phyloP scores from a whole-genome alignment of 2,329 filamentous ascomycete species.

The Colletotrichum tamarilloi region DNA sequence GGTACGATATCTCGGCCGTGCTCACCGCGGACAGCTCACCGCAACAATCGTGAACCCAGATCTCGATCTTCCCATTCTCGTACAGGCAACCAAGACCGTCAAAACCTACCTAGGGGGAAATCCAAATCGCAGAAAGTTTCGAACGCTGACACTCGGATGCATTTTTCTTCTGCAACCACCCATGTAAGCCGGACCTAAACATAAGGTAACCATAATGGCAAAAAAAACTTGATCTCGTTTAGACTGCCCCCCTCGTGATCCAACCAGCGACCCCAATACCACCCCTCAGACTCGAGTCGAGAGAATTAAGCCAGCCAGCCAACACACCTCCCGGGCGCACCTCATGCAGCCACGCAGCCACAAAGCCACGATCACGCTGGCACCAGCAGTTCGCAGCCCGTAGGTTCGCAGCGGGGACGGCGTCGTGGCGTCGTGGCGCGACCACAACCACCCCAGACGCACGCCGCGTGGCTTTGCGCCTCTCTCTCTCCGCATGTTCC shows the following conservation, averaged over 20 bases:
- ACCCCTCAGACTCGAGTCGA: background rate
- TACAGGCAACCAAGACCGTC: background rate
- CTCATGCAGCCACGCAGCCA: constrained; percentile 7
- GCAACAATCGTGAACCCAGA: background rate
- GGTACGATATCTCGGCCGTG: background rate
- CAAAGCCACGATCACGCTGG: background rate
- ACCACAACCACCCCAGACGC: background rate
- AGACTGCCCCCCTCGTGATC: background rate
- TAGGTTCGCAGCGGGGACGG: background rate
- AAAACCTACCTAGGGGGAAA: background rate
- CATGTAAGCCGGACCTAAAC: background rate
- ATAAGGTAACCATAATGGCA: background rate
- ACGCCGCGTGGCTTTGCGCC: constrained; percentile 28
- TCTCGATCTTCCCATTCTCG: background rate
- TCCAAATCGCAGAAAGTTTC: background rate
- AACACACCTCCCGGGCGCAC: background rate
- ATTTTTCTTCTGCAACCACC: background rate
- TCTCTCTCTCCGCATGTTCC: background rate
- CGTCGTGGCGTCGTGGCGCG: background rate
- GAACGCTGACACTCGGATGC: background rate
- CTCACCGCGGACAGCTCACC: background rate
- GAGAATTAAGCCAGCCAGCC: background rate
- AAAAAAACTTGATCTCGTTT: background rate
- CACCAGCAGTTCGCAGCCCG: background rate
- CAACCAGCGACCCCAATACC: background rate